A percentile compares a stretch with the other conserved stretches of the same genome.
phyloP scores from a whole-genome alignment of 306 rosid genomes.

The Albizia julibrissin region DNA sequence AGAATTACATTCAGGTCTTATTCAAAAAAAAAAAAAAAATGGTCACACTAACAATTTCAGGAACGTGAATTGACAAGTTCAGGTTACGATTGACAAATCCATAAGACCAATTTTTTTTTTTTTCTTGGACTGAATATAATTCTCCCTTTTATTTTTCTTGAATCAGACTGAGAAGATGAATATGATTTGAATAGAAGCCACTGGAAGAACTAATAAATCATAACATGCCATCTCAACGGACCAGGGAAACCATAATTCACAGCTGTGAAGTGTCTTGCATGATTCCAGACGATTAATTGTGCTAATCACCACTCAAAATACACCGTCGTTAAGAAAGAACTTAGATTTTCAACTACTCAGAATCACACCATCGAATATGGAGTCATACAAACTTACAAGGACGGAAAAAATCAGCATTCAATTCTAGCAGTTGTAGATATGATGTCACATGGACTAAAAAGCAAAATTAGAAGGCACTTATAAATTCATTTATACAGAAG shows the following conservation, averaged over 20 bases:
- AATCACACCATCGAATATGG: background rate
- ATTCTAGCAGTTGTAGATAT: background rate
- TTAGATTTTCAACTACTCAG: background rate
- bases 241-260: background rate
- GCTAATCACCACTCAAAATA: slow-evolving; percentile 9
- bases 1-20: too few species aligned
- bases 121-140: too few species aligned
- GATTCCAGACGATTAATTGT: background rate
- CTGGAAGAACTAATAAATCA: background rate
- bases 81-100: too few species aligned
- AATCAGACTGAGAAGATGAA: background rate
- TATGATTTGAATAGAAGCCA: slow-evolving; percentile 1
- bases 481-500: slow-evolving; percentile 32
- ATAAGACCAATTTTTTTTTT: too few species aligned
- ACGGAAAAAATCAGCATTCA: background rate
- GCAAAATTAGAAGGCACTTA: slow-evolving; percentile 22
- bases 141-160: background rate
- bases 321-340: background rate
- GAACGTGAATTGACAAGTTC: too few species aligned
- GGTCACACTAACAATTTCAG: too few species aligned
- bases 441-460: slow-evolving; percentile 10
- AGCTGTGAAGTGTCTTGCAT: background rate
- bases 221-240: background rate
- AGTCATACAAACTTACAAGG: slow-evolving; percentile 12
- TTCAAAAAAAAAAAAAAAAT: too few species aligned